Percentiles rank a stretch among this genome's conserved stretches.
Evolutionary conservation across 176 grass and related monocot species (phyloP).

Genomic region (Aegilops sharonensis): DNA sequence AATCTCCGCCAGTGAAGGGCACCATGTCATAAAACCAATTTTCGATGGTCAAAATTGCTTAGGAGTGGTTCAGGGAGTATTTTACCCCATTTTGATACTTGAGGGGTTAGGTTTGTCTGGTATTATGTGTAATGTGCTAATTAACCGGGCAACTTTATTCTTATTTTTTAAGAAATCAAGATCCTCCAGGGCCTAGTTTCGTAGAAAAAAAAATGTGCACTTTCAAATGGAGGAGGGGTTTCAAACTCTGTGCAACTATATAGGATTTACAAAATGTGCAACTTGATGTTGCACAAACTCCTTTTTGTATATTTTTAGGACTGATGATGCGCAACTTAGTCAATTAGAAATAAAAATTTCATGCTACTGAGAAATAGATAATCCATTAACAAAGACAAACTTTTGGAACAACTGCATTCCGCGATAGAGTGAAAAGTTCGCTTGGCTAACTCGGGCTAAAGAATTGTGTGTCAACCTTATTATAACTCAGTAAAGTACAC

Average conservation of each 20-base stretch:
- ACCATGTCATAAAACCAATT: neutral
- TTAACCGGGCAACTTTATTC: too few species aligned
- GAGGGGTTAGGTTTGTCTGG: neutral
- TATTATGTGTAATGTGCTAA: neutral
- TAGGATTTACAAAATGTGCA: neutral
- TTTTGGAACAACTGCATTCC: neutral
- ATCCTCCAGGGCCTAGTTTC: too few species aligned
- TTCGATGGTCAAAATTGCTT: neutral
- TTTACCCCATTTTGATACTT: neutral
- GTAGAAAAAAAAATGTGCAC: neutral
- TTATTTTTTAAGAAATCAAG: too few species aligned
- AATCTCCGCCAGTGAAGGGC: too few species aligned
- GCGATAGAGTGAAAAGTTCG: neutral
- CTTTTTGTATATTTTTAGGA: neutral
- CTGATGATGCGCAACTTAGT: neutral
- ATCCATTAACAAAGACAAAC: neutral
- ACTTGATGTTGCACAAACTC: neutral
- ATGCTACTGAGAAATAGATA: neutral
- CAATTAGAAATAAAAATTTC: neutral
- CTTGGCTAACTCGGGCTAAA: neutral
- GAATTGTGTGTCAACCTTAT: neutral
- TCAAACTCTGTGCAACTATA: neutral
- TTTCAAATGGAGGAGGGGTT: neutral
- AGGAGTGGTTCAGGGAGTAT: neutral
- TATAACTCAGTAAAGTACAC: neutral